A percentile compares a stretch with the other conserved stretches of the same genome.
phyloP scores from a whole-genome alignment of 202 grass and related monocot genomes.

The Carex sylvatica region DNA sequence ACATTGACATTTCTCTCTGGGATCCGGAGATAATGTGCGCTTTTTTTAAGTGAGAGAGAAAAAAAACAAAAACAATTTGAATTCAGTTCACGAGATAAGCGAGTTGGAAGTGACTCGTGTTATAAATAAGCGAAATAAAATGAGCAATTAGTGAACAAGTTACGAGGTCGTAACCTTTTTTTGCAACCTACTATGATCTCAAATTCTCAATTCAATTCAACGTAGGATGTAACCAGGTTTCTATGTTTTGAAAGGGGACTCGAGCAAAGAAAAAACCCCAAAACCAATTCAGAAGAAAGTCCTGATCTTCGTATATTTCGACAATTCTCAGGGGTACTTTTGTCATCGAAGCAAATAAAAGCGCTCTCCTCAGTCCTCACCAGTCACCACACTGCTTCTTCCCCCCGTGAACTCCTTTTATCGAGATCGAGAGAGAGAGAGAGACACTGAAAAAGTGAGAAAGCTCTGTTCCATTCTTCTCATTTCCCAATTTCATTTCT shows the following conservation, averaged over 20 bases:
- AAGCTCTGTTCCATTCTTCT: conserved; percentile 8
- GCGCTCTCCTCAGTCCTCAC: conserved; percentile 3
- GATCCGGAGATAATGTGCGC: background rate
- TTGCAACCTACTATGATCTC: no score
- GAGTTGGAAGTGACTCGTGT: no score
- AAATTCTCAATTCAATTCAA: background rate
- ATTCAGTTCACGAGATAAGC: no score
- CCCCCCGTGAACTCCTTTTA: conserved; percentile 25
- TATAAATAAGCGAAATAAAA: no score
- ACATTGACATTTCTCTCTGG: background rate
- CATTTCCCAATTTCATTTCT: conserved; percentile 1
- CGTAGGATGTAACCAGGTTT: background rate
- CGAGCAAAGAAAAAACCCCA: background rate
- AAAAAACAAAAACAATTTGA: no score
- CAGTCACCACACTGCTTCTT: conserved; percentile 7
- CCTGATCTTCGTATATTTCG: background rate
- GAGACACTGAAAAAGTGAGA: conserved; percentile 11
- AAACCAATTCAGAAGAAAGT: conserved; percentile 5
- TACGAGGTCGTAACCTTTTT: no score
- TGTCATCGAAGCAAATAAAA: conserved; percentile 25
- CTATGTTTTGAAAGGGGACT: background rate
- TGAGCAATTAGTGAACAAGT: no score
- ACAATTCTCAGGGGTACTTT: background rate
- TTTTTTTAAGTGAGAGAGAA: no score
- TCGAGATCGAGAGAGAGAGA: conserved; percentile 4